phyloP scores from a whole-genome alignment of 495 filamentous ascomycete species.

The Extremus antarcticus region DNA sequence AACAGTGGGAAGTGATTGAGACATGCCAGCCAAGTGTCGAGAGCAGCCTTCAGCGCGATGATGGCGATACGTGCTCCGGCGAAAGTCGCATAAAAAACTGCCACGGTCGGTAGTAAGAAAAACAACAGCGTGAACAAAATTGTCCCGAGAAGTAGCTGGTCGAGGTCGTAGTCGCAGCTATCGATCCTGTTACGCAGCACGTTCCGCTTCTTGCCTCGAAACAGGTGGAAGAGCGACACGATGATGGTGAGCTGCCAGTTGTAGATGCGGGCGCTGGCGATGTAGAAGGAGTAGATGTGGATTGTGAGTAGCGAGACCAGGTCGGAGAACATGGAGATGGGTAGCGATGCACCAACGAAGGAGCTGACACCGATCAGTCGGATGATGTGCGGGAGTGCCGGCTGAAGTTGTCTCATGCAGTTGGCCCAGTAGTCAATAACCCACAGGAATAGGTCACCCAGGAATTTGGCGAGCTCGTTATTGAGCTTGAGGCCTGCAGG shows the following conservation, averaged over 20 bases:
- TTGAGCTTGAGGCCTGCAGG: conserved; percentile 98
- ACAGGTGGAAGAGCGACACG: conserved; percentile 92
- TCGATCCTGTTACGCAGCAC: conserved; percentile 95
- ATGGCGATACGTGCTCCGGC: conserved; percentile 89
- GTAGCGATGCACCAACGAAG: conserved; percentile 94
- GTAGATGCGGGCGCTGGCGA: conserved; percentile 90
- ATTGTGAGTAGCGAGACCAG: conserved; percentile 83
- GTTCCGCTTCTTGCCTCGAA: conserved; percentile 95
- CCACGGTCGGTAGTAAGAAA: conserved; percentile 87
- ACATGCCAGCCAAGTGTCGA: conserved; percentile 86
- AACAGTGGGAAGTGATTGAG: conserved; percentile 98
- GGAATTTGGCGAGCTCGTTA: conserved; percentile 81
- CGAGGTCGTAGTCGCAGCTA: conserved; percentile 96
- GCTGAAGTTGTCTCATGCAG: conserved; percentile 64
- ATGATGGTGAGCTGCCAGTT: conserved; percentile 97
- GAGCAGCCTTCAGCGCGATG: conserved; percentile 75
- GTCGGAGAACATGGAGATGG: conserved; percentile 91
- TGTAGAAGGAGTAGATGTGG: conserved; percentile 97
- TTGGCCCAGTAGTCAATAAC: conserved; percentile 95
- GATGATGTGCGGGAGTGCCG: conserved; percentile 72
- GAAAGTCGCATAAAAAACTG: conserved; percentile 95
- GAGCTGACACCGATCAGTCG: conserved; percentile 90
- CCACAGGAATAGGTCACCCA: conserved; percentile 93
- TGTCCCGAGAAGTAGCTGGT: conserved; percentile 91
- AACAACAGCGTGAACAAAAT: conserved; percentile 94